Conservation (phyloP, 768 basidiomycete species). For the Amanita inopinata region DNA sequence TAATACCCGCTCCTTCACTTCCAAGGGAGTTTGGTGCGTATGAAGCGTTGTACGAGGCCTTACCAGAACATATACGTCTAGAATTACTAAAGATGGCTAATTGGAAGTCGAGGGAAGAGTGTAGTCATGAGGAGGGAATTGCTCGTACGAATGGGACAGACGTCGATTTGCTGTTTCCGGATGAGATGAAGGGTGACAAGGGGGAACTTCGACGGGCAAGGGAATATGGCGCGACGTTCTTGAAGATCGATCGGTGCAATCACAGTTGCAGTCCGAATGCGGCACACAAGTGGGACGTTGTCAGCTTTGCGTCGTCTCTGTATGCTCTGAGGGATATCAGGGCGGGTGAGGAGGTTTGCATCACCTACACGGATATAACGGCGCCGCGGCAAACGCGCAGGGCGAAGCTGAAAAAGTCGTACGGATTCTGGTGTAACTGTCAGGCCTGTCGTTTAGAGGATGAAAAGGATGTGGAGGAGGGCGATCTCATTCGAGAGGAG, state of each 20-base stretch:
- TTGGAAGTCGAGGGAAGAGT: constrained; percentile 23
- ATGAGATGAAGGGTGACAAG: constrained; percentile 13
- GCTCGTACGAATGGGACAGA: constrained; percentile 32
- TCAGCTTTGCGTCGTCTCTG: constrained; percentile 27
- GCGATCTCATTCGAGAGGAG: constrained; percentile 23
- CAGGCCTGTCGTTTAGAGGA: constrained; percentile 22
- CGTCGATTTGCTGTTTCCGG: constrained; percentile 22
- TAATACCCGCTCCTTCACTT: constrained; percentile 24
- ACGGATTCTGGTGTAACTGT: constrained; percentile 34
- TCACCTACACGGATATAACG: constrained; percentile 33
- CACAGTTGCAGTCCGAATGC: constrained; percentile 41
- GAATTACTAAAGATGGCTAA: constrained; percentile 25
- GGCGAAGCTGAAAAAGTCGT: constrained; percentile 24
- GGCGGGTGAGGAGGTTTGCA: constrained; percentile 34
- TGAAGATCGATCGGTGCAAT: constrained; percentile 32
- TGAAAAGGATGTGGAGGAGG: constrained; percentile 14
- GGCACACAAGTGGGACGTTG: constrained; percentile 30
- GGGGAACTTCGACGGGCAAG: constrained; percentile 9
- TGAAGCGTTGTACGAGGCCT: constrained; percentile 19
- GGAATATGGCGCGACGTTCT: constrained; percentile 34
- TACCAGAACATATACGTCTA: constrained; percentile 17
- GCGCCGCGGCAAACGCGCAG: constrained; percentile 25
- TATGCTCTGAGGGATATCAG: constrained; percentile 30
- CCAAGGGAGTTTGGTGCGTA: constrained; percentile 18
- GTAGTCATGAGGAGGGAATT: constrained; percentile 31